phyloP scores from a whole-genome alignment of 2,329 filamentous ascomycete genomes.

The Septoria petroselini region DNA sequence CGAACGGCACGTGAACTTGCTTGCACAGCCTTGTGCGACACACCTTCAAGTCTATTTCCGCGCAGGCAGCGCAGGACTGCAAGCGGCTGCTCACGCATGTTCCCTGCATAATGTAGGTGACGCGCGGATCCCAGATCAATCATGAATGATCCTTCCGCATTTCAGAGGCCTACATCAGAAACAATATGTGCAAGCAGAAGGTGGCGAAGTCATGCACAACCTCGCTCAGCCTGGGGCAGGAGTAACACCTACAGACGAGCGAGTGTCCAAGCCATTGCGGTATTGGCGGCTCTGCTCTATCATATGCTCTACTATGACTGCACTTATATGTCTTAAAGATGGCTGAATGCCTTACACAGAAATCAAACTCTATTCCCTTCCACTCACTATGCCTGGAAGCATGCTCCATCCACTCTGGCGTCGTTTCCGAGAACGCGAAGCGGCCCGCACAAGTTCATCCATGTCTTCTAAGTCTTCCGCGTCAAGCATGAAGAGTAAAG shows the following conservation, averaged over 20 bases:
- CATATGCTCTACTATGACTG: neutral
- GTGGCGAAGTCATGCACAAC: neutral
- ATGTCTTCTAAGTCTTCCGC: neutral
- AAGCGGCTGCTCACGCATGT: too few species aligned
- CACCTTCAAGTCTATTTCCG: too few species aligned
- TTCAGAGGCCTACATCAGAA: too few species aligned
- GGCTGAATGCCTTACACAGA: neutral
- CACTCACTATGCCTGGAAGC: neutral
- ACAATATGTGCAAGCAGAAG: too few species aligned
- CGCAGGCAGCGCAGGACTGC: too few species aligned
- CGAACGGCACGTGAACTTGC: too few species aligned
- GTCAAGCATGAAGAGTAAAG: neutral
- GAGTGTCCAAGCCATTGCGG: too few species aligned
- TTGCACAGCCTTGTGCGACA: too few species aligned
- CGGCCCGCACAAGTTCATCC: neutral
- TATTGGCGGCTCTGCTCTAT: neutral
- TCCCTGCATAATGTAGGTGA: too few species aligned
- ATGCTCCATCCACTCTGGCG: neutral
- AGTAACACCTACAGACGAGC: neutral
- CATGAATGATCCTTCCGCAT: too few species aligned
- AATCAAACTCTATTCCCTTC: neutral
- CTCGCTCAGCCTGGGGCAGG: neutral
- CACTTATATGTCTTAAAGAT: neutral
- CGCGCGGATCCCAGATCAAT: too few species aligned
- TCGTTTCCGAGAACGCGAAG: neutral